phyloP scores from a whole-genome alignment of 2,329 filamentous ascomycete species.

The Westerdykella ornata region DNA sequence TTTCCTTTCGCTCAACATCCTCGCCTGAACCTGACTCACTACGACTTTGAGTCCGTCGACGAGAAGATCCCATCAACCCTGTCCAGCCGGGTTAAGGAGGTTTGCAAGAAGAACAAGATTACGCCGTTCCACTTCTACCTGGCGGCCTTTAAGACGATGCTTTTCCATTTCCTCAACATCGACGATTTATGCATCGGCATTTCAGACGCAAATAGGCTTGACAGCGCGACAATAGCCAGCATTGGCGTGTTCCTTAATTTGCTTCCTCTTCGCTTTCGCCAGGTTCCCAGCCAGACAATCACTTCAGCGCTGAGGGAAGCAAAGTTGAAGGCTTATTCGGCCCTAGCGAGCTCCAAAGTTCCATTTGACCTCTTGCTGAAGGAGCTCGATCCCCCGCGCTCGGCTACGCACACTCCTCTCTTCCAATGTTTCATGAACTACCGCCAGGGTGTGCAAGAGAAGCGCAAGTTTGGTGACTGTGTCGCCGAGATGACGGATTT shows the following conservation, averaged over 20 bases:
- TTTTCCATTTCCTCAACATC: conserved; percentile 18
- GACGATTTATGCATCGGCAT: conserved; percentile 40
- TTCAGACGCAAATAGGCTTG: conserved; percentile 34
- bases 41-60: conserved; percentile 5
- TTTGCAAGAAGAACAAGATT: conserved; percentile 17
- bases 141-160: conserved; percentile 26
- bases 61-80: conserved; percentile 2
- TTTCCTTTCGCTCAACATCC: conserved; percentile 9
- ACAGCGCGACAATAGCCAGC: conserved; percentile 16
- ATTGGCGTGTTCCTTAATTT: conserved; percentile 40
- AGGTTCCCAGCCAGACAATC: conserved; percentile 4
- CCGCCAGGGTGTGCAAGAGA: conserved; percentile 4
- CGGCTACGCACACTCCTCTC: conserved; percentile 25
- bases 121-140: conserved; percentile 36
- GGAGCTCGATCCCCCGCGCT: conserved; percentile 15
- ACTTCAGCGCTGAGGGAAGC: conserved; percentile 15
- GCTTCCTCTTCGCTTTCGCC: conserved; percentile 31
- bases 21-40: neutral
- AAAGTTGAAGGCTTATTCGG: conserved; percentile 11
- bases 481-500: neutral
- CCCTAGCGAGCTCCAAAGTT: conserved; percentile 20
- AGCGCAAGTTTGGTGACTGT: neutral
- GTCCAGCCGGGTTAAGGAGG: conserved; percentile 15
- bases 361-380: conserved; percentile 34
- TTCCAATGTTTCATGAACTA: conserved; percentile 37